Evolutionary conservation across 805 yeast species (phyloP), one percentile per base, ranked within the genome.

Genomic region (Cyberlindnera veronae): DNA sequence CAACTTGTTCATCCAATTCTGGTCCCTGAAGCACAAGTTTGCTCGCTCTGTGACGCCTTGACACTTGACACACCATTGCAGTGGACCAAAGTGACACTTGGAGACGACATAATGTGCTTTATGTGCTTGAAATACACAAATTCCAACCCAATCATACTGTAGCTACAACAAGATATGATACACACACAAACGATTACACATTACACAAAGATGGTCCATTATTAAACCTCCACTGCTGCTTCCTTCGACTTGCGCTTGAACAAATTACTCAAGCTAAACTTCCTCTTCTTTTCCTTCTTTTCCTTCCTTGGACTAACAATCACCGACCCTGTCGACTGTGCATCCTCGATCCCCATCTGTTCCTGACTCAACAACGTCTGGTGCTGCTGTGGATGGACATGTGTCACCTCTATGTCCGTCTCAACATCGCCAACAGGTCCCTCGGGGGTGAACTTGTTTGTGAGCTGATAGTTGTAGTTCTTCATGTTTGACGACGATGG

Each of bases 381-480:
- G 15, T 5, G 8, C 9, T 30, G 23, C 14, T 7, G 9, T 30
- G 15, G 12, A 6, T 19, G 23, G 9, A 7, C 19, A 10, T 29
- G 19, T 29, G 18, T 5, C 15, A 7, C 31, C 8, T 14, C 22
- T 19, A 9, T n/a, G 3, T 12, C 16, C 11, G 13, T 17, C 17
- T 16, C 16, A 4, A 7, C 19, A 14, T 30, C 34, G 11, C 31
- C 22, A 5, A 18, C 26, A 8, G 34, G 29, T 4, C 33, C 42
- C 14, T 39, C 42, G 6, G 38, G 38, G 7, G 42, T 34, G 28
- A 39, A 39, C 34, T 33, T 34, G 35, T 39, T 39, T 34, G 29
- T 34, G 19, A 39, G 29, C 15, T 39, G 42, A 16, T 39, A 39
- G 34, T 39, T 39, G 31, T 39, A 39, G 38, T 39, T 39, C 42